Base-by-base conservation (phyloP, 306 rosid genomes). In the Malus sylvestris region DNA sequence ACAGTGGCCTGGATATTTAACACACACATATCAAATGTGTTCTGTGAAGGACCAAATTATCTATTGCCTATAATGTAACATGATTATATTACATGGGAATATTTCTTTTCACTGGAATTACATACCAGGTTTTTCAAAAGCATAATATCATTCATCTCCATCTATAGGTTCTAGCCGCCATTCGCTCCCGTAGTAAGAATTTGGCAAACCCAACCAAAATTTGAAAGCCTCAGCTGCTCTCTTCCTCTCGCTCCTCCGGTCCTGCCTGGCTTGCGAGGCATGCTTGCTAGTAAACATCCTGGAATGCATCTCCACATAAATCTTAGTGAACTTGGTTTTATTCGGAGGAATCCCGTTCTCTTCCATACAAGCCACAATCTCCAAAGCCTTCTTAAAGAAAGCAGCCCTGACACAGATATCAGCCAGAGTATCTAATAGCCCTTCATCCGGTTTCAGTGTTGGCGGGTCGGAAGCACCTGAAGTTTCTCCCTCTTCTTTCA, bases 261-360 rank as follows among this genome's bases (percentile, higher is more conserved):
- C 96, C 79, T 89, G 96, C 82, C 98, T 92, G 40, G 98, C 98
- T 80, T 78, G 77, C 27, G 98, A 95, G 51, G 98, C 98, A 84
- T 95, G 98, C 84, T 92, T 95, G 70, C 98, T 95, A 6, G 98
- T 90, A 75, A 95, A 95, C 97, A 95, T 92, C 76, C 93, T 95
- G 5, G 98, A 95, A 80, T 92, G 98, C 98, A 95, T 92, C 83
- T 92, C 98, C 85, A 95, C 98, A n/a, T 95, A 95, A 73, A 95
- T 90, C 84, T 91, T 85, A 76, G 91, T 90, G 83, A 69, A 92
- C 88, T 95, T 95, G 63, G 96, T 95, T 92, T 95, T 95, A 69
- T 95, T 90, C 0, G 98, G 98, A 53, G 98, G 51, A 66, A 95
- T 95, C 20, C 96, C 96, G 83, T 95, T 77, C 85, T 95, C 96